These are phyloP conservation scores for Phytopythium boreale DNA, from an alignment of 352 stramenopile genomes.

Conservation along the genomic window DNA sequence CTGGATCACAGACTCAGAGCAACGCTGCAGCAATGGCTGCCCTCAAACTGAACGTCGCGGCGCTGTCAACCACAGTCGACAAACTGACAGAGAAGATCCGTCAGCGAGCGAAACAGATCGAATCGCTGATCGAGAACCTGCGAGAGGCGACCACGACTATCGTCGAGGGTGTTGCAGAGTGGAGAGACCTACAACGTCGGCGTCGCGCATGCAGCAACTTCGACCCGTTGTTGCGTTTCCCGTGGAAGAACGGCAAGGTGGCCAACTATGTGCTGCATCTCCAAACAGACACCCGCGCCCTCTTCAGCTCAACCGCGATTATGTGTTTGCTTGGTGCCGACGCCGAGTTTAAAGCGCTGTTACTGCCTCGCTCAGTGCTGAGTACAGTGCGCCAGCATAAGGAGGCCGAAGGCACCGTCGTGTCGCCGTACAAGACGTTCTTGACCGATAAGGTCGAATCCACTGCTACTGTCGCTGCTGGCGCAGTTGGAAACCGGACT, in stretches of 20 bases:
- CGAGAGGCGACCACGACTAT: slow-evolving; percentile 31
- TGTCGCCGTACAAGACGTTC: slow-evolving; percentile 42
- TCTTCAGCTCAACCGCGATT: slow-evolving; percentile 39
- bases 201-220: slow-evolving; percentile 33
- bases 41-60: not conserved
- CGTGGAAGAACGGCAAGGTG: slow-evolving; percentile 31
- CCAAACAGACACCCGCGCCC: slow-evolving; percentile 27
- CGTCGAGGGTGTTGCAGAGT: slow-evolving; percentile 43
- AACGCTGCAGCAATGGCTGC: not conserved
- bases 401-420: slow-evolving; percentile 6
- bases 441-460: slow-evolving; percentile 29
- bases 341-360: slow-evolving; percentile 36
- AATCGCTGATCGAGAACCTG: slow-evolving; percentile 21
- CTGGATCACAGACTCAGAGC: not conserved
- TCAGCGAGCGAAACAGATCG: slow-evolving; percentile 28
- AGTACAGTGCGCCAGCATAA: slow-evolving; percentile 9
- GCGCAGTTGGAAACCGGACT: not conserved
- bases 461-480: not conserved
- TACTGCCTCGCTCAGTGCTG: slow-evolving; percentile 29
- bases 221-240: slow-evolving; percentile 39
- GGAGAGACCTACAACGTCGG: slow-evolving; percentile 29
- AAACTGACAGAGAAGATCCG: slow-evolving; percentile 22
- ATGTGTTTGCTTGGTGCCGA: slow-evolving; percentile 31
- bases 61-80: slow-evolving; percentile 11
- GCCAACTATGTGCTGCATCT: slow-evolving; percentile 53